Conservation (phyloP, 2,329 filamentous ascomycete genomes). For the Ophiostoma australiae region DNA sequence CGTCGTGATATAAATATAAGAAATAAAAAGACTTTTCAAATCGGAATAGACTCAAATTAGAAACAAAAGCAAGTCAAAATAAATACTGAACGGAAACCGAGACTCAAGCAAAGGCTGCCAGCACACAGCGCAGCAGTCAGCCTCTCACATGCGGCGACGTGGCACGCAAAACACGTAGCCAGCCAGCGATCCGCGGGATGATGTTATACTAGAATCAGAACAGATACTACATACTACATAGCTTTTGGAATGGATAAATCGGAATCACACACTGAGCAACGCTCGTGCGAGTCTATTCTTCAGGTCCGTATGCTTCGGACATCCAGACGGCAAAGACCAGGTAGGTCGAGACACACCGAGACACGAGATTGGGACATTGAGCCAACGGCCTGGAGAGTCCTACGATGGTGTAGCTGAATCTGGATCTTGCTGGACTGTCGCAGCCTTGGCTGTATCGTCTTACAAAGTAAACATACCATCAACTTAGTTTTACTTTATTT, state of each 20-base stretch:
- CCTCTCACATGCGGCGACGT: slow-evolving; percentile 28
- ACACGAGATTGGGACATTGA: neutral
- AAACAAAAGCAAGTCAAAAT: too few species aligned
- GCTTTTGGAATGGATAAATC: too few species aligned
- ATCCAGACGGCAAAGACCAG: neutral
- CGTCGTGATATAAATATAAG: too few species aligned
- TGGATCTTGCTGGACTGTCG: neutral
- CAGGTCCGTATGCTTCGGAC: neutral
- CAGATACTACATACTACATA: too few species aligned
- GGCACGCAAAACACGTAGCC: slow-evolving; percentile 22
- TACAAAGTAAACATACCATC: too few species aligned
- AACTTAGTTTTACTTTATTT: neutral
- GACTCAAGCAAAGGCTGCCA: neutral
- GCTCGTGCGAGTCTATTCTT: neutral
- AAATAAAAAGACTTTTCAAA: too few species aligned
- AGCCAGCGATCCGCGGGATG: neutral
- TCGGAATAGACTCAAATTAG: too few species aligned
- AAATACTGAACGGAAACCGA: neutral
- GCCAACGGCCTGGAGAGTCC: neutral
- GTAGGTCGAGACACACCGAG: neutral
- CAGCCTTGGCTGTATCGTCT: neutral
- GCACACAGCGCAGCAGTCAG: slow-evolving; percentile 17
- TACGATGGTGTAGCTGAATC: neutral
- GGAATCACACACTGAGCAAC: neutral
- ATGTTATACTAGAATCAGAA: too few species aligned